Percentiles rank a stretch among this genome's conserved stretches.
Evolutionary conservation across 805 yeast genomes (phyloP).

Genomic region (Candida andamanensis): DNA sequence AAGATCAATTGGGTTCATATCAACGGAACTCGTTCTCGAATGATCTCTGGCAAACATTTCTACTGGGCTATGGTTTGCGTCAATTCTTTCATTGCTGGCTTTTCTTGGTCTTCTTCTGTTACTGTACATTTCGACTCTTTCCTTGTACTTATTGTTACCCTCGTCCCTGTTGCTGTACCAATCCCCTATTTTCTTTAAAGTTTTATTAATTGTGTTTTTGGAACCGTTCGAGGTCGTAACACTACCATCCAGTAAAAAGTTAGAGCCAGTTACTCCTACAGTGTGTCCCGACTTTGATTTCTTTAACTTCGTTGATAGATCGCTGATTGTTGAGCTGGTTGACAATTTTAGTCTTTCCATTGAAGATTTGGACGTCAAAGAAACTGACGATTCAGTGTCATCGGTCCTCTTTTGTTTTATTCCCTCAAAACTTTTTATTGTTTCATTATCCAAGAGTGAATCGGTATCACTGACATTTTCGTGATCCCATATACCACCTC

Average conservation of each 20-base stretch:
- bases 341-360: not conserved
- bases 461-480: too few relatives aligned
- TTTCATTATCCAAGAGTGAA: too few relatives aligned
- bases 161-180: constrained; percentile 44
- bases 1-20: too few relatives aligned
- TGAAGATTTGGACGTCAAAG: not conserved
- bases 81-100: constrained; percentile 5
- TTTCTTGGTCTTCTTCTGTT: constrained; percentile 41
- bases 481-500: constrained; percentile 92
- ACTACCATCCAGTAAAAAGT: constrained; percentile 25
- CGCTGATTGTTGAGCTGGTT: constrained; percentile 18
- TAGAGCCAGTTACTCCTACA: constrained; percentile 18
- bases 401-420: too few relatives aligned
- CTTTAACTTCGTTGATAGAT: constrained; percentile 21
- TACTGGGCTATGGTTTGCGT: constrained; percentile 3
- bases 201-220: constrained; percentile 13
- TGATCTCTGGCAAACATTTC: constrained; percentile 9
- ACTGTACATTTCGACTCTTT: constrained; percentile 66
- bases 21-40: constrained; percentile 11
- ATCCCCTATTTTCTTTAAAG: constrained; percentile 58
- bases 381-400: too few relatives aligned
- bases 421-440: too few relatives aligned
- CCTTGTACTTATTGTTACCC: constrained; percentile 20
- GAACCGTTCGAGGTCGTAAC: constrained; percentile 4
- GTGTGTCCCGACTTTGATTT: constrained; percentile 20